Evolutionary conservation across 805 yeast species (phyloP).

Genomic region (Brettanomyces naardenensis): DNA sequence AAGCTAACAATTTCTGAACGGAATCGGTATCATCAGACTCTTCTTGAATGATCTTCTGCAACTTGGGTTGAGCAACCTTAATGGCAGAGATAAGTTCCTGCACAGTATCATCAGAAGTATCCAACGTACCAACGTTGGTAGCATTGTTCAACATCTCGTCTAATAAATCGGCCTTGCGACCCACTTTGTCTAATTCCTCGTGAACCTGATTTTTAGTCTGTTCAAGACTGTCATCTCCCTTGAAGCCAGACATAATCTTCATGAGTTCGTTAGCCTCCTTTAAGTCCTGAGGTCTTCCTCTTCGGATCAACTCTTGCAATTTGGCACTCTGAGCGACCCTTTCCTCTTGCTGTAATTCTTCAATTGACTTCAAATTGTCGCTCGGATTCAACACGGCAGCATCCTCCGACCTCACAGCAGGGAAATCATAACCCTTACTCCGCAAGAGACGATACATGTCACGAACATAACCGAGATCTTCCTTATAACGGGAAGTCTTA

Average conservation of each 20-base stretch:
- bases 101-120: constrained; percentile 58
- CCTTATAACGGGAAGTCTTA: constrained; percentile 80
- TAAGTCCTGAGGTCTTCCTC: constrained; percentile 93
- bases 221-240: constrained; percentile 63
- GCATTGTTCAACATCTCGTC: constrained; percentile 73
- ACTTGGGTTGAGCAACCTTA: constrained; percentile 79
- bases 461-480: constrained; percentile 83
- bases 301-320: constrained; percentile 87
- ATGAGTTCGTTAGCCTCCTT: constrained; percentile 94
- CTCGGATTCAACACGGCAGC: constrained; percentile 89
- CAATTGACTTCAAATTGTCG: constrained; percentile 78
- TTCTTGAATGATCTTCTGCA: constrained; percentile 76
- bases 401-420: constrained; percentile 84
- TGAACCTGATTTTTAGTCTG: constrained; percentile 73
- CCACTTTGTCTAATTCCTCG: constrained; percentile 76
- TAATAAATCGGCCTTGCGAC: constrained; percentile 78
- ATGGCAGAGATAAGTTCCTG: constrained; percentile 70
- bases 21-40: constrained; percentile 62
- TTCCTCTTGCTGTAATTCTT: constrained; percentile 89
- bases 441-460: constrained; percentile 91
- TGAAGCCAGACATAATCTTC: constrained; percentile 98
- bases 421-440: constrained; percentile 89
- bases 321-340: constrained; percentile 89
- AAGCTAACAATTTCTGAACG: constrained; percentile 52
- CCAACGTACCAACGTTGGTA: constrained; percentile 31